Conservation (phyloP, 805 yeast species). For the Yamadazyma ubonensis region DNA sequence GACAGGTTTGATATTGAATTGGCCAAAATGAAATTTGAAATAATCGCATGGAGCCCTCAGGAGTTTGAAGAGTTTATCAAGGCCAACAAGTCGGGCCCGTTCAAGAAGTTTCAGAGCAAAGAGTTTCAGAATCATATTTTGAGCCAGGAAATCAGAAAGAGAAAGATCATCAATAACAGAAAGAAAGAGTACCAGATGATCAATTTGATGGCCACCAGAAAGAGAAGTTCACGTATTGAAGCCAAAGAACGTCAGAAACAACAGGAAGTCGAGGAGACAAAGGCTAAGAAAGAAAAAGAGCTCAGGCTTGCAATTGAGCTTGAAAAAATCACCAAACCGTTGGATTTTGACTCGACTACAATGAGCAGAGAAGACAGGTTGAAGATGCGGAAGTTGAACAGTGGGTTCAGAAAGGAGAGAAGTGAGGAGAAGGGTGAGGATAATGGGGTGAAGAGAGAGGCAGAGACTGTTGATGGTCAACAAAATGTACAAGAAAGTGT, state of each 20-base stretch:
- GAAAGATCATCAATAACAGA: conserved; percentile 53
- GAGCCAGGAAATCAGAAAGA: conserved; percentile 47
- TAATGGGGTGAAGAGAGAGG: no score
- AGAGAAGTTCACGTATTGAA: conserved; percentile 71
- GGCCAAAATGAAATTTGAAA: conserved; percentile 26
- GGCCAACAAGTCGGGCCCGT: conserved; percentile 16
- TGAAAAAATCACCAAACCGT: conserved; percentile 12
- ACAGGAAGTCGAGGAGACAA: conserved; percentile 51
- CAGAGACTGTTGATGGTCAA: no score
- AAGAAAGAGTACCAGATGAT: conserved; percentile 65
- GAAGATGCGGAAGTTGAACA: conserved; percentile 27
- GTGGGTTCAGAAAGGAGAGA: conserved; percentile 6
- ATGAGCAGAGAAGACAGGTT: conserved; percentile 35
- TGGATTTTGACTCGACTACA: conserved; percentile 18
- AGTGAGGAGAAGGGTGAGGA: no score
- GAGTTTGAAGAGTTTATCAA: conserved; percentile 25
- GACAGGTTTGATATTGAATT: conserved; percentile 30
- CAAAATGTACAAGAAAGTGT: no score
- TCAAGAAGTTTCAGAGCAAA: conserved; percentile 4
- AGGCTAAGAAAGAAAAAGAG: conserved; percentile 38
- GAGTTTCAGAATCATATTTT: conserved; percentile 12
- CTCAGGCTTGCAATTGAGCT: conserved; percentile 42
- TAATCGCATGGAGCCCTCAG: conserved; percentile 30
- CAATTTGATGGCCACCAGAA: conserved; percentile 62
- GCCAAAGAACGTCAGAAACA: conserved; percentile 52